Evolutionary conservation across 139 green algal species (phyloP), one percentile per base, ranked within the genome.

Genomic region (Chlamydomonas schloesseri): DNA sequence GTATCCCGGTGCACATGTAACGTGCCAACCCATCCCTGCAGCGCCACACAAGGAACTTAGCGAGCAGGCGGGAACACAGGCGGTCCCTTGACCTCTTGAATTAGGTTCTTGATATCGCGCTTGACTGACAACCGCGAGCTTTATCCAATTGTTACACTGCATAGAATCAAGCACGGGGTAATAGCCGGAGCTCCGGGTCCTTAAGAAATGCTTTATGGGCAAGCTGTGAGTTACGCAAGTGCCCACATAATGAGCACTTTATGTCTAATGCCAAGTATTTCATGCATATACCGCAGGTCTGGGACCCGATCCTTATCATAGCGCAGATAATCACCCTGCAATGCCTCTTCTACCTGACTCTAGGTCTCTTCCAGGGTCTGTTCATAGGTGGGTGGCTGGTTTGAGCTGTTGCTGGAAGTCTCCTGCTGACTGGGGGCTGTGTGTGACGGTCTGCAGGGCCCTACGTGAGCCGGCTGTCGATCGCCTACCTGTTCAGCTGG

Each of bases 301-400:
- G 93, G 93, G 95, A 98, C 80, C 96, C 96, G 17, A 34, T 93
- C 18, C 83, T 97, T 0, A 98, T 98, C 70, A 88, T 94, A 3
- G 91, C 93, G 0, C 96, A 98, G 77, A 98, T 98, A 31, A 68
- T 94, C 17, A 89, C 88, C 3, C 31, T 98, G 36, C 96, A 98
- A 87, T 95, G 92, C 82, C 46, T 96, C 0, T 98, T 96, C 85
- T 98, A 98, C 81, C 58, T 97, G 9, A 93, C 71, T 60, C 67
- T 98, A 24, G 96, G 95, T 24, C 34, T 95, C 10, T 81, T 94
- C 73, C 87, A 97, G 62, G 92, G 73, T 6, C 24, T 98, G 13
- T 81, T 97, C 0, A 37, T 96, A 50, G 93, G 95, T 98, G 73
- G 33, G 91, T 50, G 21, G 73, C 28, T 31, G 36, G n/a, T 14